phyloP scores from a whole-genome alignment of 257 asterid species.

The Datura wrightii region DNA sequence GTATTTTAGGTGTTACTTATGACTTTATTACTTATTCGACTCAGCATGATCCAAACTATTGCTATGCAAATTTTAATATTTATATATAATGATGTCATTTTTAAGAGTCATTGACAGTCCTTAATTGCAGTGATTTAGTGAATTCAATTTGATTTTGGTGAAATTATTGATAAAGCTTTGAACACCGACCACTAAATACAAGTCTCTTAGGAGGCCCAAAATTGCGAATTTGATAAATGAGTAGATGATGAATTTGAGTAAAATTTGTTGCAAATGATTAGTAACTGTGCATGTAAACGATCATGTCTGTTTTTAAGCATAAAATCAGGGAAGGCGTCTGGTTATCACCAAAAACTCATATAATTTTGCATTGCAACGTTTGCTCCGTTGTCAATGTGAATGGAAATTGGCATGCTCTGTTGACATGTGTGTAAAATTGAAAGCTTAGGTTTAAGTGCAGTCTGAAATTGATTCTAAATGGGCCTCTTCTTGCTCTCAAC shows the following conservation, averaged over 20 bases:
- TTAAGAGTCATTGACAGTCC: too few species aligned
- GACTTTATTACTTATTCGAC: too few species aligned
- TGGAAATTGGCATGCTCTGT: background rate
- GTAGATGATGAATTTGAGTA: background rate
- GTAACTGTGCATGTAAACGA: background rate
- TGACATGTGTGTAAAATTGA: slow-evolving; percentile 7
- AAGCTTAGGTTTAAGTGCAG: background rate
- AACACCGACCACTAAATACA: background rate
- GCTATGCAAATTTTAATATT: too few species aligned
- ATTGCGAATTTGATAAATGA: background rate
- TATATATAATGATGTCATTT: too few species aligned
- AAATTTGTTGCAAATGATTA: too few species aligned
- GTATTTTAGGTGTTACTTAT: too few species aligned
- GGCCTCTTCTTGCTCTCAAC: slow-evolving; percentile 48
- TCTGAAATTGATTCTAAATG: background rate
- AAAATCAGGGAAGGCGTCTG: background rate
- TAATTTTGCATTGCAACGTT: background rate
- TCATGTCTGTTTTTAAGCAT: background rate
- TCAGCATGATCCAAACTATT: too few species aligned
- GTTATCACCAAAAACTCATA: background rate
- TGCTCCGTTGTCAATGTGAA: background rate
- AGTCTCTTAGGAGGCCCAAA: background rate
- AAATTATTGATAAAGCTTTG: background rate
- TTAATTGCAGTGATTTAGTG: too few species aligned
- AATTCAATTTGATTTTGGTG: too few species aligned